Conservation (phyloP, 768 basidiomycete genomes). For the Rhizopogon rudus region DNA sequence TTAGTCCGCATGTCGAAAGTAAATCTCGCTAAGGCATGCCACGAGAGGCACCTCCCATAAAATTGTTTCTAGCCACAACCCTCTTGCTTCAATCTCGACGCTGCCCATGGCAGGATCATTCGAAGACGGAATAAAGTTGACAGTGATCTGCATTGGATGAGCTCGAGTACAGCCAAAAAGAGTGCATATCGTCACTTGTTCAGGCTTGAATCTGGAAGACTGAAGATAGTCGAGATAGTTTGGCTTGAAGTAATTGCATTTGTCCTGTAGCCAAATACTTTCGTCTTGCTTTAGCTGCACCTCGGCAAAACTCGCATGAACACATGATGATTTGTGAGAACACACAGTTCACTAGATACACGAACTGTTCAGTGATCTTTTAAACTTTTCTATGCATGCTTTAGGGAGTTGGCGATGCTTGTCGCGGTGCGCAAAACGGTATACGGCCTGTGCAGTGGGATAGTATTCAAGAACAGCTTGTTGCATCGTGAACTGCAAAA, state of each 20-base stretch:
- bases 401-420: conserved; percentile 57
- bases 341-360: conserved; percentile 28
- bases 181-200: conserved; percentile 17
- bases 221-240: conserved; percentile 77
- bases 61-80: conserved; percentile 80
- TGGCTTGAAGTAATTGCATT: conserved; percentile 70
- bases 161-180: not conserved
- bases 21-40: conserved; percentile 87
- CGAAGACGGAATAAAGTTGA: conserved; percentile 58
- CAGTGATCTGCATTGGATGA: conserved; percentile 42
- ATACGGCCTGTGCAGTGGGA: conserved; percentile 61
- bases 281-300: conserved; percentile 59
- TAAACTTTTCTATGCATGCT: conserved; percentile 22
- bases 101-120: conserved; percentile 48
- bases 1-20: conserved; percentile 67
- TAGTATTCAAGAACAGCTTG: conserved; percentile 81
- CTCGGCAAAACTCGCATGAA: conserved; percentile 58
- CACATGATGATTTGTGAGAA: conserved; percentile 34
- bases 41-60: conserved; percentile 96
- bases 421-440: conserved; percentile 80
- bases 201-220: conserved; percentile 65
- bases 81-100: conserved; percentile 68
- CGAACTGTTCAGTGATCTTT: conserved; percentile 51
- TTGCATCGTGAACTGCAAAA: conserved; percentile 85
- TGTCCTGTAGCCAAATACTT: conserved; percentile 53